These are phyloP conservation scores for Schizochytrium sp. DNA, from an alignment of 108 stramenopile genomes.

Conservation along the genomic window DNA sequence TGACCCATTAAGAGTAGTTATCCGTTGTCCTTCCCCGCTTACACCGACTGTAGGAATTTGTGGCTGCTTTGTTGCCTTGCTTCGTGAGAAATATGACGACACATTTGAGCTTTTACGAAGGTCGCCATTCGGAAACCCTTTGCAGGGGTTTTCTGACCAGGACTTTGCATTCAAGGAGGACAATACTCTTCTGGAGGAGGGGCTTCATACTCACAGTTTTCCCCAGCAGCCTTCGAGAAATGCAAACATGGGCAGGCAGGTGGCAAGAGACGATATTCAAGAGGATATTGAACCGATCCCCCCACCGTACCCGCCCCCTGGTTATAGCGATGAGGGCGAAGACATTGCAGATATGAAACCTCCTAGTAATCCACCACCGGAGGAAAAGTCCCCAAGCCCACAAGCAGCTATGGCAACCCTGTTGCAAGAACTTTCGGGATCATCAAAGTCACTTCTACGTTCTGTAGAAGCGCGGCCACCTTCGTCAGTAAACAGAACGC, in stretches of 20 bases:
- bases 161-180: too few relatives aligned
- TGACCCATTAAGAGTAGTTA: too few relatives aligned
- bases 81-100: not conserved
- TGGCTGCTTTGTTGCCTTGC: not conserved
- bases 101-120: not conserved
- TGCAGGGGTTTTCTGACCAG: too few relatives aligned
- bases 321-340: not conserved
- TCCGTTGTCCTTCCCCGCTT: not conserved
- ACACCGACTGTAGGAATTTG: not conserved
- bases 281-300: not conserved
- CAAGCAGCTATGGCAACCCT: not conserved
- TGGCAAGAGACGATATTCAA: not conserved
- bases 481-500: not conserved
- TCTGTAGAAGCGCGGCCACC: not conserved
- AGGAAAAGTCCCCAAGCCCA: not conserved
- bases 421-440: not conserved
- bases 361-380: not conserved
- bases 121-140: not conserved
- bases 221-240: not conserved
- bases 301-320: not conserved
- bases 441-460: not conserved
- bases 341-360: not conserved
- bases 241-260: not conserved
- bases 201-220: too few relatives aligned
- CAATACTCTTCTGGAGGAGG: too few relatives aligned